These are phyloP conservation scores for Pinus tabuliformis DNA, from an alignment of 75 land plant genomes.

Conservation along the genomic window DNA sequence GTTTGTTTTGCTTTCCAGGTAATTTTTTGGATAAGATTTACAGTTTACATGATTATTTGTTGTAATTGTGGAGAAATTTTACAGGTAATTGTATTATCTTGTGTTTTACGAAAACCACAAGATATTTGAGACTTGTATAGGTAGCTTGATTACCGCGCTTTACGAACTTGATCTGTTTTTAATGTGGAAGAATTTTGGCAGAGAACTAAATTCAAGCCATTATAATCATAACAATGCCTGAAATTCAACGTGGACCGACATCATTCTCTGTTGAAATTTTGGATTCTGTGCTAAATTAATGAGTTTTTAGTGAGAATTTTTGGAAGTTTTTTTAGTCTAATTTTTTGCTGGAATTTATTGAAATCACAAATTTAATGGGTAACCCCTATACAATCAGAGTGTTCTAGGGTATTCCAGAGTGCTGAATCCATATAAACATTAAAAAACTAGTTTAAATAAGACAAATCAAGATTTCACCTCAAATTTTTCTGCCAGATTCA, in stretches of 20 bases:
- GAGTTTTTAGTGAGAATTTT: too few species aligned
- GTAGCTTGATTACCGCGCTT: not conserved
- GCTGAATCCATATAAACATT: too few species aligned
- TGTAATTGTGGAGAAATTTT: not conserved
- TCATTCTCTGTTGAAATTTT: not conserved
- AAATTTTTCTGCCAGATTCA: too few species aligned
- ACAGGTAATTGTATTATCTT: not conserved
- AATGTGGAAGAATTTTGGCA: not conserved
- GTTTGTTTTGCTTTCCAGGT: not conserved
- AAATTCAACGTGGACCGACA: not conserved
- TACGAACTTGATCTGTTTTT: not conserved
- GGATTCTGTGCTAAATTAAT: not conserved
- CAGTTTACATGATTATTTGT: too few species aligned
- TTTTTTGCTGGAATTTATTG: too few species aligned
- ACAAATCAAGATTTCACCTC: too few species aligned
- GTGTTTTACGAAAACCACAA: not conserved
- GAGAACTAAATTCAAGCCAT: not conserved
- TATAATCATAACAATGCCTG: too few species aligned
- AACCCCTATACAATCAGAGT: too few species aligned
- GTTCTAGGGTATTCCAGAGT: too few species aligned
- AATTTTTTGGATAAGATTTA: not conserved
- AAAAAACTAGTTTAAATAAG: too few species aligned
- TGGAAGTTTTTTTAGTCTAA: too few species aligned
- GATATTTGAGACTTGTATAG: not conserved
- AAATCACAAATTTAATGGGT: too few species aligned